Conservation (phyloP, 768 basidiomycete genomes). For the Mycena vulgaris region DNA sequence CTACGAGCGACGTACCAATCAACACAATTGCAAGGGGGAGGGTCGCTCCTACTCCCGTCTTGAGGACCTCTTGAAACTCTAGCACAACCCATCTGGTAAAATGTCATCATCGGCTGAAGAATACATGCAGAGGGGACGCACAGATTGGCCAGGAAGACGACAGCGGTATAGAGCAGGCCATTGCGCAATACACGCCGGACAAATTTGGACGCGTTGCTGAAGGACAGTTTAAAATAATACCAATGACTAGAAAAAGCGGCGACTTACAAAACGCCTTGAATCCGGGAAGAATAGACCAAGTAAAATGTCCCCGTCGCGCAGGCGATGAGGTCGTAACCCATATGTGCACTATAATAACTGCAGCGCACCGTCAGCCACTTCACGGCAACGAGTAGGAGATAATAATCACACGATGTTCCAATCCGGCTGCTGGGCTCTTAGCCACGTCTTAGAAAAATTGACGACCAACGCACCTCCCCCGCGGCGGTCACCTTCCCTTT, state of each 20-base stretch:
- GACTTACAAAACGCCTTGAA: constrained; percentile 30
- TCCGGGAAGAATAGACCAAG: constrained; percentile 24
- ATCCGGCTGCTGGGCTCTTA: constrained; percentile 12
- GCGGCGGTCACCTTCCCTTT: constrained; percentile 17
- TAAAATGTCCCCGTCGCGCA: constrained; percentile 32
- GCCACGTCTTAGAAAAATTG: background rate
- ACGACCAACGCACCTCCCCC: constrained; percentile 14
- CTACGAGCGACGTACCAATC: constrained; percentile 17
- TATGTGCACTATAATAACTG: constrained; percentile 34
- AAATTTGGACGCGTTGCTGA: constrained; percentile 33
- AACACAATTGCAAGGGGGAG: constrained; percentile 31
- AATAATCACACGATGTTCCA: constrained; percentile 23
- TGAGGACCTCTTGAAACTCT: constrained; percentile 27
- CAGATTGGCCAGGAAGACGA: constrained; percentile 33
- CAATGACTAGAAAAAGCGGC: background rate
- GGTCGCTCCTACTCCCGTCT: constrained; percentile 29
- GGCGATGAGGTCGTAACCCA: constrained; percentile 29
- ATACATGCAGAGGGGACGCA: background rate
- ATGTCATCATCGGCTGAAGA: background rate
- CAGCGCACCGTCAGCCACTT: background rate
- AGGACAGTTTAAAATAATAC: background rate
- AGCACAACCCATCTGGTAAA: constrained; percentile 32
- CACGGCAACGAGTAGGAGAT: background rate
- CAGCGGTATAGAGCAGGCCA: constrained; percentile 22
- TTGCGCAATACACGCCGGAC: constrained; percentile 24